A percentile compares a stretch with the other conserved stretches of the same genome.
Conservation (phyloP, 2,329 filamentous ascomycete genomes). For the Exophiala calicioides region DNA sequence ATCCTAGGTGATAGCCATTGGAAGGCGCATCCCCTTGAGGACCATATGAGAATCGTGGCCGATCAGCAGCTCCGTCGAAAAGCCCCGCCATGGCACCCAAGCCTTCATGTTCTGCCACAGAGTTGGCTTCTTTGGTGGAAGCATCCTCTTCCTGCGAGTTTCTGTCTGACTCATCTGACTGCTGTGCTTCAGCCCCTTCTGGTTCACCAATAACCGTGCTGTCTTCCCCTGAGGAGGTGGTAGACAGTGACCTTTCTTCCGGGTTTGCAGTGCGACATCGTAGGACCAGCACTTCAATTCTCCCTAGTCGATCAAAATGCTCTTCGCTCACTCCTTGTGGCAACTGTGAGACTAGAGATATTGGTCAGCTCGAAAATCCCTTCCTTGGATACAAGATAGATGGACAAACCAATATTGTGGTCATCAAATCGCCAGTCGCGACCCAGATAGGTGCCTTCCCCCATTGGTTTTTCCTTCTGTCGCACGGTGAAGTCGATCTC, state of each 20-base stretch:
- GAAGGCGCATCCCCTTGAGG: constrained; percentile 12
- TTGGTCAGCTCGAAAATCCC: constrained; percentile 3
- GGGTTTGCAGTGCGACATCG: constrained; percentile 28
- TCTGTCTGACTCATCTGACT: constrained; percentile 21
- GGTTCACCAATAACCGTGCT: constrained; percentile 23
- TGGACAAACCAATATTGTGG: constrained; percentile 49
- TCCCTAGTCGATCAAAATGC: constrained; percentile 34
- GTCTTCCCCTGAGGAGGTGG: constrained; percentile 27
- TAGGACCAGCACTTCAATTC: constrained; percentile 36
- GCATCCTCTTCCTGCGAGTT: background rate
- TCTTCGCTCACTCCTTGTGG: constrained; percentile 21
- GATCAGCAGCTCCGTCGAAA: constrained; percentile 26
- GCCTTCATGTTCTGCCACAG: constrained; percentile 1
- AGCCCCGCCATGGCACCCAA: constrained; percentile 14
- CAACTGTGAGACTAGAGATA: constrained; percentile 18
- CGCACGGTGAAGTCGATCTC: constrained; percentile 53
- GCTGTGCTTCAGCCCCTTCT: constrained; percentile 6
- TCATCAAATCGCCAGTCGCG: constrained; percentile 56
- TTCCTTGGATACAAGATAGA: background rate
- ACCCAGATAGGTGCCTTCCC: constrained; percentile 50
- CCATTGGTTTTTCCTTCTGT: constrained; percentile 55
- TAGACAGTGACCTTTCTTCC: constrained; percentile 12
- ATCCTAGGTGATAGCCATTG: constrained; percentile 10
- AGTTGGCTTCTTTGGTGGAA: constrained; percentile 2
- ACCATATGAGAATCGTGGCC: constrained; percentile 1